These are phyloP conservation scores for Penstemon eatonii DNA, from an alignment of 257 asterid genomes.

Conservation along the genomic window DNA sequence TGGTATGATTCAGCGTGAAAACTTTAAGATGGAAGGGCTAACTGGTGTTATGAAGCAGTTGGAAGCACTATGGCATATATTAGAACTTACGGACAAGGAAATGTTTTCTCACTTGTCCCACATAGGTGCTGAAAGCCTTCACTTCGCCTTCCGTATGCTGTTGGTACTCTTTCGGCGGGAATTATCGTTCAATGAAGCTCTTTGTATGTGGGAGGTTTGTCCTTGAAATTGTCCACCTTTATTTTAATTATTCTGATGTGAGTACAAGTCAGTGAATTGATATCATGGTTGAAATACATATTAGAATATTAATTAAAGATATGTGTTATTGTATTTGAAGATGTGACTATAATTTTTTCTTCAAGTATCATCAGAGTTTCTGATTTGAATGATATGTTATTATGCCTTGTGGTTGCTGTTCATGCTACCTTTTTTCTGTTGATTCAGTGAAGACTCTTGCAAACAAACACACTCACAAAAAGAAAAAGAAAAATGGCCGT, in stretches of 20 bases:
- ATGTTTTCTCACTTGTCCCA: constrained; percentile 80
- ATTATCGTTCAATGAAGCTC: constrained; percentile 86
- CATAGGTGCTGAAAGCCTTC: constrained; percentile 97
- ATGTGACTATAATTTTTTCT: no score
- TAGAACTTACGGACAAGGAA: constrained; percentile 87
- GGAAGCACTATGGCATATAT: constrained; percentile 87
- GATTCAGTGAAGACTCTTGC: background rate
- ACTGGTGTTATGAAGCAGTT: constrained; percentile 98
- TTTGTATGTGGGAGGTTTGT: constrained; percentile 99
- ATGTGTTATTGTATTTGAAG: no score
- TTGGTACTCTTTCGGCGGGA: constrained; percentile 97
- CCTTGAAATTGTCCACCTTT: constrained; percentile 28
- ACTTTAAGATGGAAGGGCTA: constrained; percentile 95
- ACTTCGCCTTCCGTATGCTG: constrained; percentile 97
- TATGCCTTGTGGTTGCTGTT: background rate
- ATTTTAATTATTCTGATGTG: constrained; percentile 14
- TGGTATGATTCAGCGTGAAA: constrained; percentile 64
- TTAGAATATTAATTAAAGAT: background rate
- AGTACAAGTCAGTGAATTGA: constrained; percentile 8
- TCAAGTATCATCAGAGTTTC: no score
- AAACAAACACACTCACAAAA: no score
- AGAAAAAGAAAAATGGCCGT: no score
- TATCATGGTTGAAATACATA: constrained; percentile 5
- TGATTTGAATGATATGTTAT: no score
- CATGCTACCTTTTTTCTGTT: constrained; percentile 2